Conservation (phyloP, 805 yeast genomes). For the Candida stauntonica region DNA sequence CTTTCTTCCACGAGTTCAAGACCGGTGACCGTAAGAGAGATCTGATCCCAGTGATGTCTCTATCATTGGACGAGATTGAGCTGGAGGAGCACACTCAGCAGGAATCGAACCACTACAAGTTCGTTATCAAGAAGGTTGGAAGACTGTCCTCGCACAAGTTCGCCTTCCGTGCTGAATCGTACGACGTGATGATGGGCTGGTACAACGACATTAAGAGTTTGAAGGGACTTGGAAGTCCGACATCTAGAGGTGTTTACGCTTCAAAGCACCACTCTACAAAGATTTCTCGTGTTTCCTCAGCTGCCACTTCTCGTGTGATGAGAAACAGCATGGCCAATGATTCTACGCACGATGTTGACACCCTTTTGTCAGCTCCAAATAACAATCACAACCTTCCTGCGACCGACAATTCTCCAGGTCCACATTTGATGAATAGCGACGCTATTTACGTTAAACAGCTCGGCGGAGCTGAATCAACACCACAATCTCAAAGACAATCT, state of each 20-base stretch:
- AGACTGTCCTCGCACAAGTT: conserved; percentile 81
- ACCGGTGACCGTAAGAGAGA: conserved; percentile 77
- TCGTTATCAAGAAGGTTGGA: conserved; percentile 75
- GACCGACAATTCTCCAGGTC: conserved; percentile 20
- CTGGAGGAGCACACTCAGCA: conserved; percentile 79
- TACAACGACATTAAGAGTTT: conserved; percentile 68
- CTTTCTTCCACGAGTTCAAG: conserved; percentile 87
- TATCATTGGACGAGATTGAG: conserved; percentile 73
- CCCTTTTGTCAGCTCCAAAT: conserved; percentile 23
- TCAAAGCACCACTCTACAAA: conserved; percentile 19
- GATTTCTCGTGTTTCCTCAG: conserved; percentile 28
- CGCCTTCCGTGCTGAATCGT: conserved; percentile 90
- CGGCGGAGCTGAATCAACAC: conserved; percentile 17
- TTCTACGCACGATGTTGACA: conserved; percentile 25
- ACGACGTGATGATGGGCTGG: conserved; percentile 80
- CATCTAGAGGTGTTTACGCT: conserved; percentile 24
- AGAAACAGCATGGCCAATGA: conserved; percentile 17
- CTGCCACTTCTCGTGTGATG: conserved; percentile 22
- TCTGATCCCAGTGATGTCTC: conserved; percentile 76
- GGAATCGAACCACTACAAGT: conserved; percentile 64
- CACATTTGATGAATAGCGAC: conserved; percentile 18
- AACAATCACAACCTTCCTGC: conserved; percentile 23
- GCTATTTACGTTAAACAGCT: conserved; percentile 22
- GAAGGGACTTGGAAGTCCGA: conserved; percentile 51
- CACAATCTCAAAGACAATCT: conserved; percentile 18